Conservation (phyloP, 2,329 filamentous ascomycete genomes). For the Fusarium cicatricum region DNA sequence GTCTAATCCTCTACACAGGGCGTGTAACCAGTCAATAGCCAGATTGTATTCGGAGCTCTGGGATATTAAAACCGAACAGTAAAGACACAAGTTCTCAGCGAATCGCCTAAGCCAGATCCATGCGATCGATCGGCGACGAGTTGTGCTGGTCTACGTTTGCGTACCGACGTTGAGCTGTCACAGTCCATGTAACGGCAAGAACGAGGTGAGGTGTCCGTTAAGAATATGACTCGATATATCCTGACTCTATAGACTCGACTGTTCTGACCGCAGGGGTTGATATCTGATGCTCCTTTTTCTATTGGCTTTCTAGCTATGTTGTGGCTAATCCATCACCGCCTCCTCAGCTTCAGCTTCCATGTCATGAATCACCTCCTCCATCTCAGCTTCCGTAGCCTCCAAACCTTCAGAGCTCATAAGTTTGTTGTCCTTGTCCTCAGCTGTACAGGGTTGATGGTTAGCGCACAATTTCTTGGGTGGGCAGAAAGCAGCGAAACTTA, state of each 20-base stretch:
- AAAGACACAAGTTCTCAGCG: no score
- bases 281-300: conserved; percentile 7
- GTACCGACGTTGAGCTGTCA: no score
- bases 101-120: no score
- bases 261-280: no score
- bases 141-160: no score
- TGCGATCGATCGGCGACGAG: no score
- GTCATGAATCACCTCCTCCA: conserved; percentile 61
- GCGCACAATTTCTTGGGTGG: background rate
- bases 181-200: background rate
- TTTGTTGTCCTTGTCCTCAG: conserved; percentile 72
- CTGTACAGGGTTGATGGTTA: conserved; percentile 48
- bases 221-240: background rate
- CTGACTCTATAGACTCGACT: background rate
- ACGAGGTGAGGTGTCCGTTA: no score
- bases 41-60: no score
- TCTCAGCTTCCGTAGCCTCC: conserved; percentile 70
- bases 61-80: no score
- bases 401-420: conserved; percentile 73
- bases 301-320: conserved; percentile 2
- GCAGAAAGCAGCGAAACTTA: conserved; percentile 53
- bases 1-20: no score
- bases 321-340: conserved; percentile 37
- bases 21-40: no score
- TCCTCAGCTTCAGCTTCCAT: conserved; percentile 48